These are phyloP conservation scores for Polygonum aviculare DNA, from an alignment of 148 eudicot species.

Conservation along the genomic window DNA sequence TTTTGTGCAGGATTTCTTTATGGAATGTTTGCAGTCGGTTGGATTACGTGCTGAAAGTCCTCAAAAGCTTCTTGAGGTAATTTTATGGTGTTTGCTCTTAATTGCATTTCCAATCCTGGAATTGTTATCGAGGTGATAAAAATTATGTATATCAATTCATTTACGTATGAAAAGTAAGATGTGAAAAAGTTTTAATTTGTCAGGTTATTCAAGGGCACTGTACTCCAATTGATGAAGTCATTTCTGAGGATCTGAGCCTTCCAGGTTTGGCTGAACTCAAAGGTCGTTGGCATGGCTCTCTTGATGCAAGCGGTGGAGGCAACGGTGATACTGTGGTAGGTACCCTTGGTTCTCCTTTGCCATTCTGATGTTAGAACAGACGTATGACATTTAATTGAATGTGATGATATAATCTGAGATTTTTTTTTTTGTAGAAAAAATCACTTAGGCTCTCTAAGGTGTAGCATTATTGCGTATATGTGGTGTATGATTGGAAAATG, in stretches of 20 bases:
- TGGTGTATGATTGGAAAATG: neutral
- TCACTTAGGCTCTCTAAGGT: neutral
- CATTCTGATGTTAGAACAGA: neutral
- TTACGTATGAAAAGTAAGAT: neutral
- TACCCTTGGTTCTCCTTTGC: neutral
- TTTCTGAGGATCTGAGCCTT: slow-evolving; percentile 74
- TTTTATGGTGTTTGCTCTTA: slow-evolving; percentile 1
- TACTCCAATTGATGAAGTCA: slow-evolving; percentile 60
- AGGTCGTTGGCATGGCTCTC: slow-evolving; percentile 97
- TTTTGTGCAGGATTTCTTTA: slow-evolving; percentile 71
- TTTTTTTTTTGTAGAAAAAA: neutral
- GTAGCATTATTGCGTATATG: neutral
- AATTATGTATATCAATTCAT: neutral
- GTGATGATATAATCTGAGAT: neutral
- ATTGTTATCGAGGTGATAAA: neutral
- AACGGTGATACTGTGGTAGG: slow-evolving; percentile 97
- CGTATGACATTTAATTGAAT: neutral
- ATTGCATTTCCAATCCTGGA: neutral
- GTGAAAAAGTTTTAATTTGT: slow-evolving; percentile 10
- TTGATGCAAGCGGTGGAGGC: slow-evolving; percentile 99
- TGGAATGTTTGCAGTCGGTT: slow-evolving; percentile 85
- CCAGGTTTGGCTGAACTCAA: slow-evolving; percentile 96
- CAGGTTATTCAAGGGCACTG: slow-evolving; percentile 59
- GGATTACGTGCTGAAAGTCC: slow-evolving; percentile 66
- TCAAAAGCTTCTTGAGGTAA: slow-evolving; percentile 83